Percentiles rank a stretch among this genome's conserved stretches.
phyloP scores from a whole-genome alignment of 139 green algal genomes.

The Micractinium sp. region DNA sequence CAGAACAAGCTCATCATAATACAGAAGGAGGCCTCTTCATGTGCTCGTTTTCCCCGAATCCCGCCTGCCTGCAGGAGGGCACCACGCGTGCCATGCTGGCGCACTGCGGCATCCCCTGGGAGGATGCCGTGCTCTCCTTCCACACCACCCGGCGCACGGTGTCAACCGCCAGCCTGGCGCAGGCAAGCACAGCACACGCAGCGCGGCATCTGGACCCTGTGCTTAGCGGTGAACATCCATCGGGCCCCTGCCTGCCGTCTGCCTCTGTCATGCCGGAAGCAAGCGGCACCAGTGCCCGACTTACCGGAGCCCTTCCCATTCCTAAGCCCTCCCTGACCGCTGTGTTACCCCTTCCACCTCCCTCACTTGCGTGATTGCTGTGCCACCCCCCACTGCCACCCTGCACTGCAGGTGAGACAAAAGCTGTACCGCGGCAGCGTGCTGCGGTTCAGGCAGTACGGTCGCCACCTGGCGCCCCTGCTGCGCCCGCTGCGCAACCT shows the following conservation, averaged over 20 bases:
- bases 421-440: constrained; percentile 67
- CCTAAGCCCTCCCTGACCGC: too few species aligned
- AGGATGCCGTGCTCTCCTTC: constrained; percentile 64
- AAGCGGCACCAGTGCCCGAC: too few species aligned
- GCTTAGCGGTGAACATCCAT: not conserved
- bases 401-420: constrained; percentile 67
- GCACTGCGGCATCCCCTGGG: constrained; percentile 67
- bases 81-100: constrained; percentile 46
- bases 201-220: not conserved
- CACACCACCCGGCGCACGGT: constrained; percentile 57
- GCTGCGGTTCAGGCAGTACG: constrained; percentile 62
- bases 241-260: not conserved
- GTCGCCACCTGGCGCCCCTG: constrained; percentile 50
- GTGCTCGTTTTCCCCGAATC: not conserved
- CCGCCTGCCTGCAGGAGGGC: constrained; percentile 10
- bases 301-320: too few species aligned
- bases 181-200: constrained; percentile 42
- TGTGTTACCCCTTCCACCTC: not conserved
- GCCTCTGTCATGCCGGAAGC: too few species aligned
- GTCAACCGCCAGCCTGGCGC: constrained; percentile 71
- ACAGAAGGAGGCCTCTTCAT: not conserved
- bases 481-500: constrained; percentile 24
- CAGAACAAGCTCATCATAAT: not conserved
- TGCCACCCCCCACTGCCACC: not conserved
- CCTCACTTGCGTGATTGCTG: too few species aligned